Evolutionary conservation across 1,284 basidiomycete species (phyloP), one percentile per base, ranked within the genome.

Genomic region (Rhodotorula sp.): DNA sequence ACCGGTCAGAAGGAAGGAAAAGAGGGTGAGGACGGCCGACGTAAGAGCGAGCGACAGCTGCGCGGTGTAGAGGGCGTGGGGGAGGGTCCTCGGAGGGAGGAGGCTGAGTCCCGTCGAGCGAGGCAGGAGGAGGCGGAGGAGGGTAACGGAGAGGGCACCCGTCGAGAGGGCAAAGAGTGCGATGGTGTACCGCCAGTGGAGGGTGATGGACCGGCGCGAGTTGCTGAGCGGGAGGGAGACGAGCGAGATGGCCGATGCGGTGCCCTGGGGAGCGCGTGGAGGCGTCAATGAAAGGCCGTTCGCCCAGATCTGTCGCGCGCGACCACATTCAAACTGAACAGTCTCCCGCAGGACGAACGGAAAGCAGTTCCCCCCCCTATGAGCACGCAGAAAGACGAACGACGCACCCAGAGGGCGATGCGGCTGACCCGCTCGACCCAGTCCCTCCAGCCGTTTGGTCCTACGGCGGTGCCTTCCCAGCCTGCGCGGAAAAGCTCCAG

Each of bases 141-240:
- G 41, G 7, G 74, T 36, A 62, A 78, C 68, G 9, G 58, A 27
- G 51, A 80, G 64, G 6, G 77, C 66, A 15, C 70, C 41, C 19
- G 78, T 84, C 0, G 88, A 86, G 66, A 92, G 81, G 8, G 81
- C 78, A 0, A 88, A 86, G 10, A 94, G 81, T 79, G 94, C 89
- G 27, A 90, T 80, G 15, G 91, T 85, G 8, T 86, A 87, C 27
- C 84, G 81, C 72, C 87, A 87, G 78, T 94, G 91, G 9, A 81
- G 72, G 1, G 81, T 75, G 8, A 84, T 79, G 44, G 85, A 82
- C 66, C 83, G 82, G 71, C 89, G 86, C 50, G 57, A 36, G 22
- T 63, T 29, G 21, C 32, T 36, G 37, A 60, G 61, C 15, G 64
- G 81, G 48, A 92, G 79, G 21, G 89, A 86, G 56, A 83, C 82